Conservation (phyloP, 371 early-diverging fungal species). For the Coemansia sp. region DNA sequence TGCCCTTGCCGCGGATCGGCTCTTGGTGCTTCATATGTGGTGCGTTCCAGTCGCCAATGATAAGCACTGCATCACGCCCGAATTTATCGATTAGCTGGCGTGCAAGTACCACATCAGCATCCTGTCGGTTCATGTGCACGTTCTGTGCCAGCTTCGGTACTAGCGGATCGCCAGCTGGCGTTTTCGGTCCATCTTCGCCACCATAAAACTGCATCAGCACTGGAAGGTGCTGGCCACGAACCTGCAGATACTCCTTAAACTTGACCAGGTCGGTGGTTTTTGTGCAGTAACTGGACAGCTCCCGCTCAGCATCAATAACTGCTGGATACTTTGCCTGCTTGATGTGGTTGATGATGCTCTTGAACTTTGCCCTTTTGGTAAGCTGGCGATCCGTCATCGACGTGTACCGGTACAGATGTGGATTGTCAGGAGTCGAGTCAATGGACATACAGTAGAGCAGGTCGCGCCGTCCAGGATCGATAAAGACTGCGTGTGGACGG, state of each 20-base stretch:
- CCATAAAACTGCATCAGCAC: not conserved
- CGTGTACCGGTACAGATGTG: not conserved
- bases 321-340: not conserved
- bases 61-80: not conserved
- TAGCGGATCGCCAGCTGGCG: not conserved
- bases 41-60: not conserved
- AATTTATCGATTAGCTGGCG: not conserved
- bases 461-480: not conserved
- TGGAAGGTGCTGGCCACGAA: not conserved
- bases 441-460: not conserved
- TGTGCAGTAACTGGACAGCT: not conserved
- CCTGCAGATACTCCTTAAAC: not conserved
- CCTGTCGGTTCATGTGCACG: not conserved
- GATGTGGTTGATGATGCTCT: not conserved
- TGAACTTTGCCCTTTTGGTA: not conserved
- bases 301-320: not conserved
- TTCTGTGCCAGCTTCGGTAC: not conserved
- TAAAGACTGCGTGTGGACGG: too few relatives aligned
- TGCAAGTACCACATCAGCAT: not conserved
- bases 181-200: not conserved
- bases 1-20: not conserved
- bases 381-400: not conserved
- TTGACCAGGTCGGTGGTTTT: not conserved
- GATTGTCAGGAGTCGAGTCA: not conserved
- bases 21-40: not conserved